Base-by-base conservation (phyloP, 768 basidiomycete species). In the Leccinum longicurvipes region DNA sequence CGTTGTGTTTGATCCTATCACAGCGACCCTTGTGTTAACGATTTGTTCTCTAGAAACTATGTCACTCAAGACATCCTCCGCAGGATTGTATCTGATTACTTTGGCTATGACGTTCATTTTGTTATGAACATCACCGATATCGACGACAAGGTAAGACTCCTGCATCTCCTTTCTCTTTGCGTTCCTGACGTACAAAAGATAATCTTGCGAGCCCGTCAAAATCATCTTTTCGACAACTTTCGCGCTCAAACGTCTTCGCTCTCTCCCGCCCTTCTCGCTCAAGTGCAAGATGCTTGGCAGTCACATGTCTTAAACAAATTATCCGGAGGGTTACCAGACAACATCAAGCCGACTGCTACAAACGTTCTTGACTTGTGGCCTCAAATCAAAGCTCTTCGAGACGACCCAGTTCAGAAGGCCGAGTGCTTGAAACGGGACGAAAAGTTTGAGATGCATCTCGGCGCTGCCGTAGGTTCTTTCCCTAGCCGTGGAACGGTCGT, bases 41-140 rank as follows among this genome's bases (percentile, higher is more conserved):
- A 49, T 42, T 48, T 53, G 44, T 19, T 49, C n/a, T n/a, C 12
- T 59, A 97, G 96, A 67, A 98, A 97, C 77, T 99, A 99, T 75
- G 60, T 60, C 24, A 64, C 67, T 9, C 66, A 69, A 51, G 62
- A 69, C n/a, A 57, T 67, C 28, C 58, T 67, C 3, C 65, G 66
- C n/a, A 69, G 97, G 48, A 91, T 99, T 50, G 77, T 98, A 78
- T 79, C 87, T 1, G 93, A 98, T 75, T 98, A 96, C 74, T 98
- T 98, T 73, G 90, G 91, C 24, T 98, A 95, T 66, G 91, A 98
- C 68, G 89, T 99, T 54, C 93, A 98, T 70, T 97, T 98, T 67
- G 96, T 98, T 45, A 97, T 97, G 93, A 99, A 99, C 72, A 84
- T 99, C 63, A 99, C 97, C 5, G 96, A 99, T 72, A 97, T 99